Percentiles rank a stretch among this genome's conserved stretches.
Evolutionary conservation across 164 flowering plant species (phyloP).

Genomic region (Macadamia integrifolia): DNA sequence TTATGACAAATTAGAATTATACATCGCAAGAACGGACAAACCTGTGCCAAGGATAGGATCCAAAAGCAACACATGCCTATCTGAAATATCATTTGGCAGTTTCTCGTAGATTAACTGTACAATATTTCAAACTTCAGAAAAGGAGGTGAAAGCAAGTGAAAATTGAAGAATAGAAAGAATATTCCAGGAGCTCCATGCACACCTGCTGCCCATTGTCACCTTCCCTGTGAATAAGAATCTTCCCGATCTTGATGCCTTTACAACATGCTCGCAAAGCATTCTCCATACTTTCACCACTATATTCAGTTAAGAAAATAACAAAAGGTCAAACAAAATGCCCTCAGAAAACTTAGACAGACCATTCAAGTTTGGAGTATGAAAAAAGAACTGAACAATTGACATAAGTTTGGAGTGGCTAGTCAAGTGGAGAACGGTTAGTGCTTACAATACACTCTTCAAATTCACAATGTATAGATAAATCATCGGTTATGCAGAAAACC

Average conservation of each 20-base stretch:
- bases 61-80: slow-evolving; percentile 87
- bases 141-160: background rate
- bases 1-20: background rate
- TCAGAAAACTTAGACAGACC: background rate
- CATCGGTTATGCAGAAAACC: too few species aligned
- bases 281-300: slow-evolving; percentile 99
- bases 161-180: background rate
- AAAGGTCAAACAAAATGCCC: background rate
- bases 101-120: slow-evolving; percentile 89
- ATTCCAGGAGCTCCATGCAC: slow-evolving; percentile 7
- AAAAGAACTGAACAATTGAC: too few species aligned
- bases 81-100: slow-evolving; percentile 77
- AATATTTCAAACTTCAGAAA: slow-evolving; percentile 6
- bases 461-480: too few species aligned
- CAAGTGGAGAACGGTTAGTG: too few species aligned
- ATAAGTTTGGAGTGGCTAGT: too few species aligned
- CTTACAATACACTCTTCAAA: too few species aligned
- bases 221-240: slow-evolving; percentile 91
- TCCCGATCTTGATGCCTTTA: slow-evolving; percentile 96
- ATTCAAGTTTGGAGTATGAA: too few species aligned
- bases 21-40: slow-evolving; percentile 16
- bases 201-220: slow-evolving; percentile 99
- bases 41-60: slow-evolving; percentile 98
- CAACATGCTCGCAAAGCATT: slow-evolving; percentile 98
- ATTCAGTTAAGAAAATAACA: background rate